Evolutionary conservation across 257 asterid species (phyloP), one percentile per base, ranked within the genome.

Genomic region (Linderniella brevidens): DNA sequence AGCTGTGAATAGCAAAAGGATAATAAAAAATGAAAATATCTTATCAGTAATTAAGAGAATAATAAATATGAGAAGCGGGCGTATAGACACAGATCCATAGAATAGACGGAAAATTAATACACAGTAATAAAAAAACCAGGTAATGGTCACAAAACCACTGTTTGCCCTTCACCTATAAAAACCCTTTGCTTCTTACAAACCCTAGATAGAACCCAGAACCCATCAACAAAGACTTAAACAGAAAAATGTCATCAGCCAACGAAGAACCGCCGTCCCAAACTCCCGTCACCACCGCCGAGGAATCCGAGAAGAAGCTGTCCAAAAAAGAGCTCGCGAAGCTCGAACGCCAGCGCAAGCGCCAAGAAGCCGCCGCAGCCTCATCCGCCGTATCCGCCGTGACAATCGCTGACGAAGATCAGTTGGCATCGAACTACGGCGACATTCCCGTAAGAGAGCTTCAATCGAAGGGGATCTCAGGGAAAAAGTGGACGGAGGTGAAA

Each of bases 261-360:
- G 66, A 61, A 40, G 77, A 63, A 52, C 3, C 32, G 32, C 44
- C 62, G 16, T 46, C 59, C 9, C 69, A 55, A 41, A 61, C 46
- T 15, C 53, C 60, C 44, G 0, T 3, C 32, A 25, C 64, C 15
- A 44, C 41, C 37, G 78, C 55, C 10, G 68, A 59, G 39, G 44
- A 38, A 42, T 47, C 63, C 49, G 73, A 54, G 56, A 74, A 76
- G 66, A 72, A 72, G 43, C 53, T 55, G 11, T 76, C 93, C n/a
- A 86, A 86, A 51, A 82, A 82, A 37, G 96, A 86, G 13, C 78
- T 73, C 20, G 77, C 86, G n/a, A 86, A 86, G 70, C 58, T 67
- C 0, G 90, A 79, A 35, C 82, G 86, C 25, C 63, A 51, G 61
- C 80, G 86, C 48, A 77, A 75, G 41, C 79, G 83, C 20, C 78